Percentiles rank a stretch among this genome's conserved stretches.
Conservation (phyloP, 176 grass and related monocot species). For the Ensete ventricosum region DNA sequence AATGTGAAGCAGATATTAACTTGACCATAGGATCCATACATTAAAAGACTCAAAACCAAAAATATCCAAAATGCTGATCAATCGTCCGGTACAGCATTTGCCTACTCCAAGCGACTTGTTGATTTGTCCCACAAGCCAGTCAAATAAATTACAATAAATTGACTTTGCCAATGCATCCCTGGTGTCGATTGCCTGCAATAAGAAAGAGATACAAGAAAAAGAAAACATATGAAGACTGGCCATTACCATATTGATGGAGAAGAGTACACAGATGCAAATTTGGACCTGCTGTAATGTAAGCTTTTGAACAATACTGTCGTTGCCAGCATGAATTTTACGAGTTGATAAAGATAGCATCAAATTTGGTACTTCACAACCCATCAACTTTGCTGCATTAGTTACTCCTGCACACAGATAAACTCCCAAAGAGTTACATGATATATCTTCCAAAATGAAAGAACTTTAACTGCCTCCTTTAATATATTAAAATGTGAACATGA, state of each 20-base stretch:
- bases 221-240: not conserved
- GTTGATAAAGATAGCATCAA: conserved; percentile 77
- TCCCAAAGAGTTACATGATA: not conserved
- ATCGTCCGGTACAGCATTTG: conserved; percentile 71
- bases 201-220: conserved; percentile 13
- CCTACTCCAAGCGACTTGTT: conserved; percentile 86
- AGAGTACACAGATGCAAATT: conserved; percentile 7
- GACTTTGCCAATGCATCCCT: conserved; percentile 92
- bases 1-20: conserved; percentile 12
- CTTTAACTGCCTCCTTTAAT: not conserved
- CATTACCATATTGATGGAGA: conserved; percentile 4
- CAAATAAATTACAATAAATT: conserved; percentile 87
- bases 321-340: conserved; percentile 87
- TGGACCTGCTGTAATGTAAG: conserved; percentile 88
- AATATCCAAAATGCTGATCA: conserved; percentile 97
- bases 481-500: not conserved
- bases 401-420: conserved; percentile 35
- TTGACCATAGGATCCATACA: conserved; percentile 28
- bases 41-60: conserved; percentile 97
- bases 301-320: conserved; percentile 94
- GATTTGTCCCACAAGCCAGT: conserved; percentile 92
- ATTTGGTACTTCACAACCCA: conserved; percentile 76
- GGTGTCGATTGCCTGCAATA: conserved; percentile 72
- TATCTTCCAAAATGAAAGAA: not conserved
- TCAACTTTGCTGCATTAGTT: conserved; percentile 68